These are phyloP conservation scores for Cercophora sp. DNA, from an alignment of 495 filamentous ascomycete species.

Conservation along the genomic window DNA sequence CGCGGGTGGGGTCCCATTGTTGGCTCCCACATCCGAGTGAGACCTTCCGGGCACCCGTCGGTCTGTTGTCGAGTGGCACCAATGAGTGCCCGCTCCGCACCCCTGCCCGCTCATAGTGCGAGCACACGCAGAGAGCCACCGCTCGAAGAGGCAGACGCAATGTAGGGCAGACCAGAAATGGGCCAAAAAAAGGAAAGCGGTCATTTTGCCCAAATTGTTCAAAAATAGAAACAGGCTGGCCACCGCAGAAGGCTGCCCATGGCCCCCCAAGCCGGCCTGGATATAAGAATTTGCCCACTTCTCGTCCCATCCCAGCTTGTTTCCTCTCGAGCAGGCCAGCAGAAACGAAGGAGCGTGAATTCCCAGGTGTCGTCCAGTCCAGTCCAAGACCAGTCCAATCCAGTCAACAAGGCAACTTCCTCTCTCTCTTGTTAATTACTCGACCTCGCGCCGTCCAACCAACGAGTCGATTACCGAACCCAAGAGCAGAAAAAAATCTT, in stretches of 20 bases:
- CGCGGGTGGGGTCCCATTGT: constrained; percentile 28
- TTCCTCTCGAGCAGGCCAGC: constrained; percentile 32
- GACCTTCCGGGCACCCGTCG: constrained; percentile 39
- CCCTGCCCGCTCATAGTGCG: constrained; percentile 25
- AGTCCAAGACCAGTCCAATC: constrained; percentile 36
- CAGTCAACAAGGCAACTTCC: constrained; percentile 29
- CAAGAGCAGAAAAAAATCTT: constrained; percentile 6
- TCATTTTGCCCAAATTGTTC: constrained; percentile 34
- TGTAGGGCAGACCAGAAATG: constrained; percentile 18
- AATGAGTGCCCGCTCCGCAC: constrained; percentile 35
- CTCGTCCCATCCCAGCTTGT: constrained; percentile 20
- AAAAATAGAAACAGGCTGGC: constrained; percentile 38
- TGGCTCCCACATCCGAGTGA: constrained; percentile 33
- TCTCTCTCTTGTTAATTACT: constrained; percentile 35
- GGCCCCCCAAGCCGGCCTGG: constrained; percentile 23
- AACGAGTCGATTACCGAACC: constrained; percentile 20
- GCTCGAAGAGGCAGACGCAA: constrained; percentile 16
- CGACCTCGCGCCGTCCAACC: constrained; percentile 35
- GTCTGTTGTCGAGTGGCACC: constrained; percentile 33
- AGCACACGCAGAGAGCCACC: constrained; percentile 22
- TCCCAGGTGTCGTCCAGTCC: constrained; percentile 44
- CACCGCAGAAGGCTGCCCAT: constrained; percentile 4
- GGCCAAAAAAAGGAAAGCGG: constrained; percentile 32
- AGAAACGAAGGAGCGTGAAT: constrained; percentile 35
- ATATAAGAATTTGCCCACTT: constrained; percentile 51